phyloP scores from a whole-genome alignment of 139 green algal genomes.

The Eudorina sp. region DNA sequence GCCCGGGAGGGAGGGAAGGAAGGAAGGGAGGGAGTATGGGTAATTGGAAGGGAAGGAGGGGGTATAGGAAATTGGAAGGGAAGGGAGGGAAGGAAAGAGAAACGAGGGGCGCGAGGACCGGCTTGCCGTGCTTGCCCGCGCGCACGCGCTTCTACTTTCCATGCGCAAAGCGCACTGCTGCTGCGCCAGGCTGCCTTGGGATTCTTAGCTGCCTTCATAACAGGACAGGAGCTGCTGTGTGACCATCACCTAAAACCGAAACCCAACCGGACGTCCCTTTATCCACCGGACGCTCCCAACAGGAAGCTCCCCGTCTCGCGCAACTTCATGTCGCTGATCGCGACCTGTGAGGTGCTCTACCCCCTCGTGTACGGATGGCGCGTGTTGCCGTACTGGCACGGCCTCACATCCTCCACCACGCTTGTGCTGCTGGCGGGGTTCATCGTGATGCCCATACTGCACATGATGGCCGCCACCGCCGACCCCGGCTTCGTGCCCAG shows the following conservation, averaged over 20 bases:
- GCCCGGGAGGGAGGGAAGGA: background rate
- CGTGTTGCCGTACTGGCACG: slow-evolving; percentile 47
- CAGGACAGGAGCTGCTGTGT: too few relatives aligned
- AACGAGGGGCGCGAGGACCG: too few relatives aligned
- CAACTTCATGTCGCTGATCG: slow-evolving; percentile 52
- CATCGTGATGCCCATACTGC: slow-evolving; percentile 32
- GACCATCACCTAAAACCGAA: too few relatives aligned
- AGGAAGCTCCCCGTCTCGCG: slow-evolving; percentile 36
- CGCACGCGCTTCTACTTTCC: too few relatives aligned
- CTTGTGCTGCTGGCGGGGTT: slow-evolving; percentile 27
- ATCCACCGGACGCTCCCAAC: background rate
- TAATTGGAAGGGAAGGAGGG: background rate
- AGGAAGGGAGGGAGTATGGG: background rate
- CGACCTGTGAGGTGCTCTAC: slow-evolving; percentile 48
- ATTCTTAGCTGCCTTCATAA: too few relatives aligned
- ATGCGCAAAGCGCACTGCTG: too few relatives aligned
- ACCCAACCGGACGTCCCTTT: too few relatives aligned
- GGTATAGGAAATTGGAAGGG: too few relatives aligned
- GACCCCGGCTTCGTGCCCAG: slow-evolving; percentile 47
- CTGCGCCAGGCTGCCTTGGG: too few relatives aligned
- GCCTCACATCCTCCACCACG: background rate
- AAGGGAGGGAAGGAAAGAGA: too few relatives aligned
- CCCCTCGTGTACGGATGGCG: slow-evolving; percentile 17
- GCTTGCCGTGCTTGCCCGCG: too few relatives aligned
- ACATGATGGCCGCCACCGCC: background rate